Evolutionary conservation across 495 filamentous ascomycete genomes (phyloP).

Genomic region (Hyaloscypha bicolor): DNA sequence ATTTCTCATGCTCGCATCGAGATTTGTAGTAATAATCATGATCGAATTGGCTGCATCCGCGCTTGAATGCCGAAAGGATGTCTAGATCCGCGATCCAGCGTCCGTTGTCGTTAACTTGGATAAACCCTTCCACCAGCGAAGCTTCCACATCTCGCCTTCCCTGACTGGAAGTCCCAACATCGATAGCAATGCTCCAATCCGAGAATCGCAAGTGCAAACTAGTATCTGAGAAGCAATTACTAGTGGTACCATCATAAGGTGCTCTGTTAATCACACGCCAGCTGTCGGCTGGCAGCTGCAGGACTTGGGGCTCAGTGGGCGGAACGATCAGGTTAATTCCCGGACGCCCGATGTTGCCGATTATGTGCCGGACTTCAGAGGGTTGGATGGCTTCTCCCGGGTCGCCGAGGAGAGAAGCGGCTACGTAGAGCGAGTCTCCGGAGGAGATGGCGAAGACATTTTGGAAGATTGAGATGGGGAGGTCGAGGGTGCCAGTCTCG

Average conservation of each 20-base stretch:
- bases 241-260: slow-evolving; percentile 31
- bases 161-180: slow-evolving; percentile 8
- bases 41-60: no score
- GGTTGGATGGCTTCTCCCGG: slow-evolving; percentile 12
- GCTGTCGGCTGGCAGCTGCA: slow-evolving; percentile 5
- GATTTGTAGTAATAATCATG: no score
- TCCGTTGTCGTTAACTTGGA: slow-evolving; percentile 37
- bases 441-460: slow-evolving; percentile 35
- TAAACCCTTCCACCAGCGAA: slow-evolving; percentile 36
- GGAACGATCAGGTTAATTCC: slow-evolving; percentile 36
- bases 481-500: slow-evolving; percentile 31
- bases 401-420: slow-evolving; percentile 32
- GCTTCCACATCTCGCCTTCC: slow-evolving; percentile 33
- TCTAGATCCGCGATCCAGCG: slow-evolving; percentile 44
- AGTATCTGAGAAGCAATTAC: slow-evolving; percentile 35
- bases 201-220: slow-evolving; percentile 46
- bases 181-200: slow-evolving; percentile 30
- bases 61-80: slow-evolving; percentile 16
- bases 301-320: slow-evolving; percentile 24
- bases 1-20: no score
- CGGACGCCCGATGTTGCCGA: slow-evolving; percentile 39
- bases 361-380: slow-evolving; percentile 21
- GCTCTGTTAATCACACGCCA: slow-evolving; percentile 33
- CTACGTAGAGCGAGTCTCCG: slow-evolving; percentile 36
- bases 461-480: slow-evolving; percentile 21